These are phyloP conservation scores for Cutaneotrichosporon sp. DNA, from an alignment of 1,284 basidiomycete species.

Conservation along the genomic window DNA sequence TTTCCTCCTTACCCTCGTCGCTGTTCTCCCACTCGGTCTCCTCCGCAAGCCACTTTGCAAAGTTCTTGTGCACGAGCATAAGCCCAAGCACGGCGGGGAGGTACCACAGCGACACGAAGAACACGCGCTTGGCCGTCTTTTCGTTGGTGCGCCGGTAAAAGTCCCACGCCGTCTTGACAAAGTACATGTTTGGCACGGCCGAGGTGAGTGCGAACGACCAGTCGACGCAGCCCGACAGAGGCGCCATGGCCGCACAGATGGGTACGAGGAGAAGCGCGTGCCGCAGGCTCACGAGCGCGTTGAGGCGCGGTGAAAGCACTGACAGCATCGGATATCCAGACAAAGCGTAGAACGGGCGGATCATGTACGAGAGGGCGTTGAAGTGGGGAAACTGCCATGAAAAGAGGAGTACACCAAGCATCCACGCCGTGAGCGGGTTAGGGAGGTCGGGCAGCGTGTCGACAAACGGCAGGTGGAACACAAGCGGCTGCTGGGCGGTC, in stretches of 20 bases:
- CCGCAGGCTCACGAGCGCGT: constrained; percentile 77
- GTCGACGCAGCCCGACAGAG: constrained; percentile 78
- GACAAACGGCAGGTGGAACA: constrained; percentile 33
- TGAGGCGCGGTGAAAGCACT: constrained; percentile 71
- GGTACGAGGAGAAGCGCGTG: constrained; percentile 76
- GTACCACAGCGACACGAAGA: constrained; percentile 84
- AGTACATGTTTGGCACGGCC: constrained; percentile 68
- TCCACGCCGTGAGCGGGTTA: constrained; percentile 70
- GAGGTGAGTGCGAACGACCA: constrained; percentile 79
- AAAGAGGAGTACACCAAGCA: constrained; percentile 76
- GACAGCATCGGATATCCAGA: constrained; percentile 93
- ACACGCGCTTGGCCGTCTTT: constrained; percentile 70
- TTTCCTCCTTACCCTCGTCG: constrained; percentile 17
- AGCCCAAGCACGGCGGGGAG: constrained; percentile 82
- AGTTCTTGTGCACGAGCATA: constrained; percentile 91
- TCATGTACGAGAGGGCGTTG: constrained; percentile 83
- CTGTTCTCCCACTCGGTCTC: constrained; percentile 19
- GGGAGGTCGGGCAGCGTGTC: constrained; percentile 21
- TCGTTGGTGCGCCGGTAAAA: constrained; percentile 68
- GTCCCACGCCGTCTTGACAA: constrained; percentile 62
- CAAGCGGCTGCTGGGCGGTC: constrained; percentile 55
- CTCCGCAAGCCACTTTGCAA: constrained; percentile 59
- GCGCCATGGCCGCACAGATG: constrained; percentile 72
- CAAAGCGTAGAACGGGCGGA: constrained; percentile 83
- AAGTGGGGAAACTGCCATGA: constrained; percentile 99